Evolutionary conservation across 2,329 filamentous ascomycete species (phyloP).

Genomic region (Zalaria obscura): DNA sequence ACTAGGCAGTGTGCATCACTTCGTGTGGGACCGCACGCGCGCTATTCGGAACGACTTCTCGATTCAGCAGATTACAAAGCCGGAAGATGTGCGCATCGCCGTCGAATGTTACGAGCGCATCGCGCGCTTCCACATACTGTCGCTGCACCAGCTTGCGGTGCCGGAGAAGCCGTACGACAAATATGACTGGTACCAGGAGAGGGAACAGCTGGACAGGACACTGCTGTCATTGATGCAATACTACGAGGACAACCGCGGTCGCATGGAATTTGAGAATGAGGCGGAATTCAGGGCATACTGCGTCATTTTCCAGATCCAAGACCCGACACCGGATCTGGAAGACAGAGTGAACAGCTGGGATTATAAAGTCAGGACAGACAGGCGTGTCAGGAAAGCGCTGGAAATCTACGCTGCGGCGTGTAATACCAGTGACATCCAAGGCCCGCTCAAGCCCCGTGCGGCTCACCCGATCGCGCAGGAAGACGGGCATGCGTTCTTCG

Average conservation of each 20-base stretch:
- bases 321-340: constrained; percentile 37
- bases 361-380: constrained; percentile 32
- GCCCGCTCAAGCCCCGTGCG: constrained; percentile 33
- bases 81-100: constrained; percentile 40
- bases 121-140: constrained; percentile 48
- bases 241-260: constrained; percentile 40
- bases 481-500: constrained; percentile 45
- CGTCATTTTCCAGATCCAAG: constrained; percentile 41
- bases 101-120: constrained; percentile 49
- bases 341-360: constrained; percentile 44
- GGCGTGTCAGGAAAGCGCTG: constrained; percentile 40
- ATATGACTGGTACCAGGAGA: constrained; percentile 45
- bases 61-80: constrained; percentile 44
- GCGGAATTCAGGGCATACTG: constrained; percentile 51
- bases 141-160: constrained; percentile 43
- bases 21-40: constrained; percentile 52
- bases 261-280: constrained; percentile 40
- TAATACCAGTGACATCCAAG: constrained; percentile 37
- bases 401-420: constrained; percentile 42
- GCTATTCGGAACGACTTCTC: constrained; percentile 52
- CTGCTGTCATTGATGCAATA: constrained; percentile 46
- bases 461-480: constrained; percentile 41
- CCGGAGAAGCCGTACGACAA: constrained; percentile 33
- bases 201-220: constrained; percentile 50
- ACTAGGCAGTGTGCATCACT: constrained; percentile 42